phyloP scores from a whole-genome alignment of 2,329 filamentous ascomycete genomes.

The Colletotrichum sp. region DNA sequence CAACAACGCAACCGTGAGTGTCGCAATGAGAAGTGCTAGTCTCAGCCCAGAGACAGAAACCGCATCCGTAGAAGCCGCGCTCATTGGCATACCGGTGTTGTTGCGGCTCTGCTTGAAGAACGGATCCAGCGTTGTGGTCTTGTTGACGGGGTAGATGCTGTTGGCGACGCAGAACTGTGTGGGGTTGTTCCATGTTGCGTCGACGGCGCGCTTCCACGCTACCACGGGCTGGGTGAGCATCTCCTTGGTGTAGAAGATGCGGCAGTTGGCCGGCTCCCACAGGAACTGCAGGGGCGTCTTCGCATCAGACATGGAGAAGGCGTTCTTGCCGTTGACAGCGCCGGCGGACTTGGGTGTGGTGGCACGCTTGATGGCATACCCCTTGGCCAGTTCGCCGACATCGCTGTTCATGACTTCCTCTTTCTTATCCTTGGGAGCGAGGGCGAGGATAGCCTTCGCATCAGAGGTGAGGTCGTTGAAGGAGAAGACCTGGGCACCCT shows the following conservation, averaged over 20 bases:
- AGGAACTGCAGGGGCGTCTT: conserved; percentile 48
- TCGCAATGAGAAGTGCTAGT: conserved; percentile 3
- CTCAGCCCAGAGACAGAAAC: not conserved
- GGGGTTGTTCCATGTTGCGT: conserved; percentile 39
- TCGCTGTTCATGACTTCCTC: conserved; percentile 25
- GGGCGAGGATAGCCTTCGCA: conserved; percentile 28
- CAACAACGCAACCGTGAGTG: not conserved
- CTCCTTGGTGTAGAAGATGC: conserved; percentile 50
- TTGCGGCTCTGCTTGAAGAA: conserved; percentile 17
- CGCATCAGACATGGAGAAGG: conserved; percentile 33
- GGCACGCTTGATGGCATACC: conserved; percentile 35
- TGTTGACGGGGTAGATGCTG: conserved; percentile 28
- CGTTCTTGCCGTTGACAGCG: conserved; percentile 40
- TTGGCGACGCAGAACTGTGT: conserved; percentile 34
- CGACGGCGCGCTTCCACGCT: conserved; percentile 43
- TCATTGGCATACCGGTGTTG: not conserved
- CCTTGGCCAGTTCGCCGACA: conserved; percentile 33
- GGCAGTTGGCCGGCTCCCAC: conserved; percentile 49
- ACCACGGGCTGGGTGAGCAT: conserved; percentile 44
- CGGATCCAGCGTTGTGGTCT: conserved; percentile 22
- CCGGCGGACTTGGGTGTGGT: conserved; percentile 26
- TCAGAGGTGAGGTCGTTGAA: conserved; percentile 31
- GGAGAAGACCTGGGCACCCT: conserved; percentile 45
- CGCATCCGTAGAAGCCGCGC: not conserved
- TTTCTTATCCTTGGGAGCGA: conserved; percentile 22